A percentile compares a stretch with the other conserved stretches of the same genome.
phyloP scores from a whole-genome alignment of 1,284 basidiomycete species.

The Puccinia novopanici region DNA sequence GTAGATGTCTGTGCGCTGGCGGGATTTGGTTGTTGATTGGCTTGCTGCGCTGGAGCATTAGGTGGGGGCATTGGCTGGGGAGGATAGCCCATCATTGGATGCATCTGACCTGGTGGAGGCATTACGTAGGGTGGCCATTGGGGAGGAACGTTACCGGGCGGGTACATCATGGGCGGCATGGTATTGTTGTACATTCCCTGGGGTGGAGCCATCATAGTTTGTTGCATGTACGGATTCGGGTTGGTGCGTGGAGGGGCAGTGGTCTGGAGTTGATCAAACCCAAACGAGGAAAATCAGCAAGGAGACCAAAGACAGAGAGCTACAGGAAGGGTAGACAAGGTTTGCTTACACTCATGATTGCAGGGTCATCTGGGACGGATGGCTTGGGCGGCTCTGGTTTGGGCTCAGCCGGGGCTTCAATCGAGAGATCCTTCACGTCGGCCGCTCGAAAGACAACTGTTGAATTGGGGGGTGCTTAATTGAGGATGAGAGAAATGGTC shows the following conservation, averaged over 20 bases:
- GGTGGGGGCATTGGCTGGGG: constrained; percentile 34
- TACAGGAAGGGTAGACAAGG: background rate
- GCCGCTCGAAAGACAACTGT: constrained; percentile 57
- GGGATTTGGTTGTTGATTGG: background rate
- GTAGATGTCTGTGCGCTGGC: background rate
- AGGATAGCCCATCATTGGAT: constrained; percentile 46
- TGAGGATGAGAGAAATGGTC: background rate
- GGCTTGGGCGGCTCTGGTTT: constrained; percentile 52
- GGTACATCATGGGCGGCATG: constrained; percentile 41
- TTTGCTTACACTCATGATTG: constrained; percentile 56
- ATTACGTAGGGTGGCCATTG: constrained; percentile 44
- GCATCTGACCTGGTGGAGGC: constrained; percentile 46
- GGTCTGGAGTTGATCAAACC: constrained; percentile 15
- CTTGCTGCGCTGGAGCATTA: background rate
- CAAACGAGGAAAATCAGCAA: no score
- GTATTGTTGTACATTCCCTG: constrained; percentile 35
- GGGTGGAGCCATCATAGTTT: constrained; percentile 20
- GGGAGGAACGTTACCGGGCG: constrained; percentile 29
- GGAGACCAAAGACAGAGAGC: no score
- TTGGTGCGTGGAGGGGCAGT: constrained; percentile 38
- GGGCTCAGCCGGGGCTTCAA: constrained; percentile 54
- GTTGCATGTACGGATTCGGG: constrained; percentile 25
- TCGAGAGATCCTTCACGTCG: constrained; percentile 58
- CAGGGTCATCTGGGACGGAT: constrained; percentile 54
- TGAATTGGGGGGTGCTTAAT: background rate